Percentiles rank a stretch among this genome's conserved stretches.
phyloP scores from a whole-genome alignment of 306 rosid genomes.

The Betula pendula region DNA sequence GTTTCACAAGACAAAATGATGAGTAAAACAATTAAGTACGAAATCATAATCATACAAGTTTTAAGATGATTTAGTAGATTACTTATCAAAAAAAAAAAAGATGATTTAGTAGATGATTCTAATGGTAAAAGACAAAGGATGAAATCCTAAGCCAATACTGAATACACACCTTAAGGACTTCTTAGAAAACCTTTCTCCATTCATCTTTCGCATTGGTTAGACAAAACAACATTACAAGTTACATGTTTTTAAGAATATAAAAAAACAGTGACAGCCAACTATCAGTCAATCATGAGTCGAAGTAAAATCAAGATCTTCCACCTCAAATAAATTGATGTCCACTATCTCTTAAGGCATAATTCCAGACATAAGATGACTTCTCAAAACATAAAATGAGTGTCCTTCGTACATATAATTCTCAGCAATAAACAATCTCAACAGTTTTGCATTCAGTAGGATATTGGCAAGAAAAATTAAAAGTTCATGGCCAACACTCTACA shows the following conservation, averaged over 20 bases:
- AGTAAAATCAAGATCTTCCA: too few species aligned
- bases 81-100: too few species aligned
- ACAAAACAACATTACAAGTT: neutral
- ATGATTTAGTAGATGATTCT: neutral
- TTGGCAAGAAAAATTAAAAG: neutral
- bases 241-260: too few species aligned
- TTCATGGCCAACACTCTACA: neutral
- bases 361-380: too few species aligned
- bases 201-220: neutral
- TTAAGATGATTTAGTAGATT: constrained; percentile 7
- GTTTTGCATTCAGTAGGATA: neutral
- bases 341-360: too few species aligned
- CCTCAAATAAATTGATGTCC: too few species aligned
- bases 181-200: neutral
- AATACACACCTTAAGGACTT: neutral
- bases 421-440: neutral
- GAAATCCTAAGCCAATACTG: neutral
- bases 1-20: constrained; percentile 25
- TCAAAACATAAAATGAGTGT: too few species aligned
- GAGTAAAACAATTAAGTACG: neutral
- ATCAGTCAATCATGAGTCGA: too few species aligned
- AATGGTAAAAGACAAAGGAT: neutral
- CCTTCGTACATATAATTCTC: neutral
- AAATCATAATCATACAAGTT: constrained; percentile 1
- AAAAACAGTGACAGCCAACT: too few species aligned